Evolutionary conservation across 257 asterid species (phyloP).

Genomic region (Cruciata laevipes): DNA sequence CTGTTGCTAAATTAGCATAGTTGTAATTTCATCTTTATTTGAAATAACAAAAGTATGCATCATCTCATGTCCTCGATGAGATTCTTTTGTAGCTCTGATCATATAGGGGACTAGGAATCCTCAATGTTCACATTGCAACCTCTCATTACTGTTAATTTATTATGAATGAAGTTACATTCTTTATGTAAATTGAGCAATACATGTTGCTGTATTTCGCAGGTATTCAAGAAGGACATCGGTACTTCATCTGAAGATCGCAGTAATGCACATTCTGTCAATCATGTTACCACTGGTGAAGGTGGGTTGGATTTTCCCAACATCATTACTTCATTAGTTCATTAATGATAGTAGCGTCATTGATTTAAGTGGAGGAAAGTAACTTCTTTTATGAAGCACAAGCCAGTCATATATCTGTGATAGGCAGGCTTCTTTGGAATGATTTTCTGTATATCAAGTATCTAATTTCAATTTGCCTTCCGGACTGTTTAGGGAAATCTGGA

Average conservation of each 20-base stretch:
- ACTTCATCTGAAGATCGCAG: slow-evolving; percentile 19
- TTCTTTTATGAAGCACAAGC: background rate
- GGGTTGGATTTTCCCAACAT: slow-evolving; percentile 4
- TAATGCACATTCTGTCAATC: slow-evolving; percentile 28
- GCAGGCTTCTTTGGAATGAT: slow-evolving; percentile 2
- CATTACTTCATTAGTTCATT: background rate
- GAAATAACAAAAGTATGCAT: background rate
- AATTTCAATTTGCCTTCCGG: slow-evolving; percentile 12
- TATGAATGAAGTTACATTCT: background rate
- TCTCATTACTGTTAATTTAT: background rate
- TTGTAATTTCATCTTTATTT: background rate
- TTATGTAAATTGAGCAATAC: background rate
- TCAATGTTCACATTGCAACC: background rate
- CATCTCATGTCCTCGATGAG: background rate
- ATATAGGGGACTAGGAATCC: background rate
- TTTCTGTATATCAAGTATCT: slow-evolving; percentile 9
- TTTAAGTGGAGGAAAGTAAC: background rate
- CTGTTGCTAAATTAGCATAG: background rate
- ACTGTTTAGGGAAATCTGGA: slow-evolving; percentile 23
- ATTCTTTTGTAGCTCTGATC: background rate
- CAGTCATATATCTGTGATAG: background rate
- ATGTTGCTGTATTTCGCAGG: slow-evolving; percentile 37
- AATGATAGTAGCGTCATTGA: background rate
- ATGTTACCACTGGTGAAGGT: slow-evolving; percentile 47
- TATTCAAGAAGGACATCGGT: slow-evolving; percentile 45